These are phyloP conservation scores for Haplosporangium sp. DNA, from an alignment of 371 early-diverging fungal genomes.

Conservation along the genomic window DNA sequence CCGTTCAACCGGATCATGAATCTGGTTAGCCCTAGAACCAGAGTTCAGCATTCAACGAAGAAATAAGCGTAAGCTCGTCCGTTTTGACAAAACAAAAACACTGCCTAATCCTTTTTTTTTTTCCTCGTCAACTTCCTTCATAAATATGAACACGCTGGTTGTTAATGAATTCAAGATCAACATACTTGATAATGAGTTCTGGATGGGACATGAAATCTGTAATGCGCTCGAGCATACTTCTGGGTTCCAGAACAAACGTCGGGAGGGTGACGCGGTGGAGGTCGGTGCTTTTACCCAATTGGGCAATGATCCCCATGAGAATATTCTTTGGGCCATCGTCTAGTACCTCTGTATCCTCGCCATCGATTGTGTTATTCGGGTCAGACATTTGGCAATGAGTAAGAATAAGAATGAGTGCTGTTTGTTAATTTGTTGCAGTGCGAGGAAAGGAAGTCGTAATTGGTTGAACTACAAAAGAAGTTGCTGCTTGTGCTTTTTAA, in stretches of 20 bases:
- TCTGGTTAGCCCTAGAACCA: slow-evolving; percentile 62
- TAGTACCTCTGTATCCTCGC: slow-evolving; percentile 80
- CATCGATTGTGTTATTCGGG: slow-evolving; percentile 30
- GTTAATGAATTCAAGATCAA: neutral
- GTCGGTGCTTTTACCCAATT: slow-evolving; percentile 91
- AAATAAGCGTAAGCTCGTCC: too few relatives aligned
- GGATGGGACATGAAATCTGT: slow-evolving; percentile 97
- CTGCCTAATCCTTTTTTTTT: neutral
- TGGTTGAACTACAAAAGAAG: too few relatives aligned
- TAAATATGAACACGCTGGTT: neutral
- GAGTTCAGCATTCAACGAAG: neutral
- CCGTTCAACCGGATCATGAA: slow-evolving; percentile 81
- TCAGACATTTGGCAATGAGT: slow-evolving; percentile 23
- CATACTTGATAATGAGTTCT: slow-evolving; percentile 85
- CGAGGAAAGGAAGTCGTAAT: too few relatives aligned
- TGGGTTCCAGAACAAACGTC: slow-evolving; percentile 95
- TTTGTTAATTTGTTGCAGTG: too few relatives aligned
- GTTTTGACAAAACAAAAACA: neutral
- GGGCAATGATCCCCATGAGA: slow-evolving; percentile 83
- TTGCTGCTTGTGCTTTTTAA: too few relatives aligned
- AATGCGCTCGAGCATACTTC: slow-evolving; percentile 95
- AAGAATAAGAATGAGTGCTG: neutral
- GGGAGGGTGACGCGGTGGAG: slow-evolving; percentile 92
- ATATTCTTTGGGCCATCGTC: slow-evolving; percentile 92
- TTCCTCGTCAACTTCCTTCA: neutral